phyloP scores from a whole-genome alignment of 2,329 filamentous ascomycete species.

The Colletotrichum horii region DNA sequence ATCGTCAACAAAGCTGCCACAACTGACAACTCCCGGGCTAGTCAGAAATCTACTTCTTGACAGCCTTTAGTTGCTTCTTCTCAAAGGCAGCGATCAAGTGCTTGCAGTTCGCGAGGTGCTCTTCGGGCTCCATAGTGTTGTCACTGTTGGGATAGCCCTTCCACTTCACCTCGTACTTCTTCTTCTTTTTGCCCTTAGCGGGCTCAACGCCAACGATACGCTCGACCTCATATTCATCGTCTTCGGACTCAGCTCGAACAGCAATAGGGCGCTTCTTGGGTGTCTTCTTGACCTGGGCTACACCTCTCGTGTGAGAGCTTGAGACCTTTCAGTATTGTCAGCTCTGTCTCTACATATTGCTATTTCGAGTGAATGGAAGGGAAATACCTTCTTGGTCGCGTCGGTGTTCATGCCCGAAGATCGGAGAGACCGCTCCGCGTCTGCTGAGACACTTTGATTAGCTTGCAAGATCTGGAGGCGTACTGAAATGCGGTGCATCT shows the following conservation, averaged over 20 bases:
- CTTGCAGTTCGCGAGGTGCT: slow-evolving; percentile 45
- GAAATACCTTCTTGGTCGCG: neutral
- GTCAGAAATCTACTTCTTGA: neutral
- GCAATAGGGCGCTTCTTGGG: neutral
- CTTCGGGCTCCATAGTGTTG: slow-evolving; percentile 60
- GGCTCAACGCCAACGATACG: slow-evolving; percentile 46
- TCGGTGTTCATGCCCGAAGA: neutral
- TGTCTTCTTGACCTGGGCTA: neutral
- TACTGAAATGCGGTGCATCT: neutral
- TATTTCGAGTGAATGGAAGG: neutral
- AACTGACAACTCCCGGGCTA: neutral
- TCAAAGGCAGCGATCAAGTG: slow-evolving; percentile 42
- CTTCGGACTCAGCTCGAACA: slow-evolving; percentile 8
- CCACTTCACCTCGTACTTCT: slow-evolving; percentile 60
- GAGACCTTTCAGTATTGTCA: neutral
- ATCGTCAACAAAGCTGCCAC: neutral
- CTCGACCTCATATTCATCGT: slow-evolving; percentile 53
- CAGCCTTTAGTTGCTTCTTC: slow-evolving; percentile 19
- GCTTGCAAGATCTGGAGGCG: neutral
- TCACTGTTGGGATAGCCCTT: slow-evolving; percentile 46
- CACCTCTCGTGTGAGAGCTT: neutral
- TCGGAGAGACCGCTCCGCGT: neutral
- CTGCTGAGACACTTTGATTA: neutral
- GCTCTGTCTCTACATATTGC: neutral
- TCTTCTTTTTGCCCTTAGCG: slow-evolving; percentile 39